phyloP scores from a whole-genome alignment of 345 rosid genomes.

The Gossypium arboreum region DNA sequence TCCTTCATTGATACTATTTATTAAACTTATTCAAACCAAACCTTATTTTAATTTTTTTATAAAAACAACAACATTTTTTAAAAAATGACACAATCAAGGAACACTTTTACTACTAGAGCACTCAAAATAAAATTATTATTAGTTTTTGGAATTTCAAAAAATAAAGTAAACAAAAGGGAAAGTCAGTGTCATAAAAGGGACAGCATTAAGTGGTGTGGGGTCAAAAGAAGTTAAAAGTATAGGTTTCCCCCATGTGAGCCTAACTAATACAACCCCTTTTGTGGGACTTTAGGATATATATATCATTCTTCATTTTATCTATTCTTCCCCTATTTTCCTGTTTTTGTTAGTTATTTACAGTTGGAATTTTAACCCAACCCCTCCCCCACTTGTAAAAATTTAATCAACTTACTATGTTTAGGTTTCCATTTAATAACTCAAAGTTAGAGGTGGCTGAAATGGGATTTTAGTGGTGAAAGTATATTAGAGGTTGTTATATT shows the following conservation, averaged over 20 bases:
- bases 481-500: no score
- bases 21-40: no score
- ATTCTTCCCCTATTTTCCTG: background rate
- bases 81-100: no score
- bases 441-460: no score
- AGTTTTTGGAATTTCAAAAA: no score
- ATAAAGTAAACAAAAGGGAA: background rate
- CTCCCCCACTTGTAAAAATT: background rate
- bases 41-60: no score
- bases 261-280: constrained; percentile 8
- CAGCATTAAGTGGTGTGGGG: constrained; percentile 23
- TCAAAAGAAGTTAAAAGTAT: background rate
- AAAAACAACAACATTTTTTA: no score
- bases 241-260: constrained; percentile 28
- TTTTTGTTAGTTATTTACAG: constrained; percentile 20
- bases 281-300: background rate
- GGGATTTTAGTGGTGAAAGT: no score
- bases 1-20: no score
- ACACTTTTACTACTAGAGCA: no score
- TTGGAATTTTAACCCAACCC: background rate
- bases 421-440: no score
- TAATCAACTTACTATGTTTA: background rate
- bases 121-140: no score
- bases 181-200: background rate
- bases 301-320: background rate